Evolutionary conservation across 345 rosid genomes (phyloP), one percentile per base, ranked within the genome.

Genomic region (Angophora floribunda): DNA sequence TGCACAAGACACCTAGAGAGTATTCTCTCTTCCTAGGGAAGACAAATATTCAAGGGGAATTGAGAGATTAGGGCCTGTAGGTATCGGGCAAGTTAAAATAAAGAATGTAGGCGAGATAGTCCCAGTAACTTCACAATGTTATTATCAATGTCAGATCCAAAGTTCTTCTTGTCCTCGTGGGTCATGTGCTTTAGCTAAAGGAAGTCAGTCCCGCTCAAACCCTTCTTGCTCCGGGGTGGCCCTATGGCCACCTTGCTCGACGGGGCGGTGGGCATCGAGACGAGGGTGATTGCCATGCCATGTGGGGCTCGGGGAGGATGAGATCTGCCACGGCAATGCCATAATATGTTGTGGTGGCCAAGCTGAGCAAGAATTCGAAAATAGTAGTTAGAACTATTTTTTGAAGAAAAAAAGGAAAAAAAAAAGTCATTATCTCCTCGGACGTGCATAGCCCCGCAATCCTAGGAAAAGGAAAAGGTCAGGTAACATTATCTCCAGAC

Each of bases 361-460:
- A n/a, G 17, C 19, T 13, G 75, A 28, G 19, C 75, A 0, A 0
- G 75, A 0, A n/a, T 15, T 63, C n/a, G 26, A 75, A 17, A 32
- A 32, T 32, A 45, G 45, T 0, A 36, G 36, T 75, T 44, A 24
- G 26, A 75, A 12, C 26, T 75, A 36, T 75, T 36, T 75, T n/a
- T 14, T 63, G 3, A 32, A 8, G 41, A 32, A 19, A 67, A 67
- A 32, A 32, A 32, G n/a, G 10, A 6, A 10, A 28, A 57, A 70
- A 7, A 30, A 6, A 5, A 22, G 22, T 32, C 45, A 67, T 16
- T 0, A 32, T 70, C 45, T 70, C 80, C 24, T 16, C 22, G 80
- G 45, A 0, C 19, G 22, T 32, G 45, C 80, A 16, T 70, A 16
- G 22, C 80, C 79, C 22, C 45, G 44, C 45, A 9, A 70, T 70